phyloP scores from a whole-genome alignment of 2,329 filamentous ascomycete genomes.

The Coleophoma cylindrospora region DNA sequence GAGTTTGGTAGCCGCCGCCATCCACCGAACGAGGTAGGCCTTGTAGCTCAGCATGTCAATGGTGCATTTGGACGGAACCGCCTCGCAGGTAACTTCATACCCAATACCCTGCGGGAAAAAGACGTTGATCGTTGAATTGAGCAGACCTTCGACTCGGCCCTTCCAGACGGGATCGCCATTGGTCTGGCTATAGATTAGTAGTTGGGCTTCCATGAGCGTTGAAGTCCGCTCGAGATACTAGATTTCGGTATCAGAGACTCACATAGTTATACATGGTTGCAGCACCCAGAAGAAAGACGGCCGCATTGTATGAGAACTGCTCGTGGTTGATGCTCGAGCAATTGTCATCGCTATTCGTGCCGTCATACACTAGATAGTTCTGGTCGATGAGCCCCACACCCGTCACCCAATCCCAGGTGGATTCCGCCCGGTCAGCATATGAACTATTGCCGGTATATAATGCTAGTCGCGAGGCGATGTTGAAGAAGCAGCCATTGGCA shows the following conservation, averaged over 20 bases:
- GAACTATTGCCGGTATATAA: slow-evolving; percentile 72
- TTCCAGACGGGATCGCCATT: slow-evolving; percentile 28
- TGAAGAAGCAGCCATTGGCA: slow-evolving; percentile 56
- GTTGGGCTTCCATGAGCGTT: background rate
- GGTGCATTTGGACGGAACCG: slow-evolving; percentile 50
- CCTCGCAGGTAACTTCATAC: slow-evolving; percentile 61
- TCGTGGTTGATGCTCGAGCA: slow-evolving; percentile 53
- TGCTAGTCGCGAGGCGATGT: slow-evolving; percentile 60
- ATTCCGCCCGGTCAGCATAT: slow-evolving; percentile 71
- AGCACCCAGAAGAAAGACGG: slow-evolving; percentile 56
- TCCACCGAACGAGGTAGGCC: slow-evolving; percentile 57
- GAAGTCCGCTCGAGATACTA: background rate
- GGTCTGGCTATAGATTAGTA: slow-evolving; percentile 27
- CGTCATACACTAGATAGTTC: slow-evolving; percentile 49
- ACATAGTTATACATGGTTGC: slow-evolving; percentile 42
- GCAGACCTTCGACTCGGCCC: slow-evolving; percentile 22
- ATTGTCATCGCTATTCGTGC: slow-evolving; percentile 46
- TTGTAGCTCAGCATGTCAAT: slow-evolving; percentile 61
- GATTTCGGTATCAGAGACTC: slow-evolving; percentile 12
- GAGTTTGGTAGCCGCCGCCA: slow-evolving; percentile 50
- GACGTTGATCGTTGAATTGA: slow-evolving; percentile 24
- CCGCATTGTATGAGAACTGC: slow-evolving; percentile 65
- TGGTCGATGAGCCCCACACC: slow-evolving; percentile 51
- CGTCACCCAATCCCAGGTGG: slow-evolving; percentile 64
- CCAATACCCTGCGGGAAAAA: slow-evolving; percentile 32